Percentiles rank a stretch among this genome's conserved stretches.
Evolutionary conservation across 768 basidiomycete species (phyloP).

Genomic region (Russula emetica): DNA sequence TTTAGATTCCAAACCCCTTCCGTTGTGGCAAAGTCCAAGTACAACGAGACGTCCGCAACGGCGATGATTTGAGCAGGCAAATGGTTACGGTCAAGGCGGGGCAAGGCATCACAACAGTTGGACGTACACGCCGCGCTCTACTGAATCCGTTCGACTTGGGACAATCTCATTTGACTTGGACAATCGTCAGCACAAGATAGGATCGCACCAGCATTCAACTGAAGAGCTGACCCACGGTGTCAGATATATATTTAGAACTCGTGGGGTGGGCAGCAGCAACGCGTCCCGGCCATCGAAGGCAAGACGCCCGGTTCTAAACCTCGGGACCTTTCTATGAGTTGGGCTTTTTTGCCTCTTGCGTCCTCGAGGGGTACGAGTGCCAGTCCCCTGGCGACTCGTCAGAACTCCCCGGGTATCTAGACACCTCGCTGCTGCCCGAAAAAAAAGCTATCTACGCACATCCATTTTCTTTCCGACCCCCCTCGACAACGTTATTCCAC

Average conservation of each 20-base stretch:
- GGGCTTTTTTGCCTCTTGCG: constrained; percentile 21
- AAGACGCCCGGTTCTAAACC: constrained; percentile 24
- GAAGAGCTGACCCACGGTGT: no score
- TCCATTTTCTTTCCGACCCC: not conserved
- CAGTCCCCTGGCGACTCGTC: constrained; percentile 19
- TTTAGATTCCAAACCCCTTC: no score
- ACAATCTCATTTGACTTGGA: no score
- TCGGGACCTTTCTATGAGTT: constrained; percentile 8
- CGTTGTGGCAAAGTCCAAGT: no score
- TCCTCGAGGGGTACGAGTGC: constrained; percentile 20
- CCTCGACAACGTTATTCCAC: not conserved
- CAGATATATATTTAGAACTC: not conserved
- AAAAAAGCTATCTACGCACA: not conserved
- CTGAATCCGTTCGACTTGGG: not conserved
- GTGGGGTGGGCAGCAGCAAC: constrained; percentile 20
- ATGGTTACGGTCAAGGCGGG: not conserved
- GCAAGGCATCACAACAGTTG: not conserved
- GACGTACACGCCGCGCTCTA: not conserved
- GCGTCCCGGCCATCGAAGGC: constrained; percentile 17
- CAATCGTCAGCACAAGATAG: no score
- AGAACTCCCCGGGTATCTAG: constrained; percentile 21
- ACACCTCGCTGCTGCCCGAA: constrained; percentile 15
- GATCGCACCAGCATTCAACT: no score
- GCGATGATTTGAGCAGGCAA: not conserved
- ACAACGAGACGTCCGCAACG: not conserved